Conservation (phyloP, 2,329 filamentous ascomycete genomes). For the Arthrobotrys musiformis region DNA sequence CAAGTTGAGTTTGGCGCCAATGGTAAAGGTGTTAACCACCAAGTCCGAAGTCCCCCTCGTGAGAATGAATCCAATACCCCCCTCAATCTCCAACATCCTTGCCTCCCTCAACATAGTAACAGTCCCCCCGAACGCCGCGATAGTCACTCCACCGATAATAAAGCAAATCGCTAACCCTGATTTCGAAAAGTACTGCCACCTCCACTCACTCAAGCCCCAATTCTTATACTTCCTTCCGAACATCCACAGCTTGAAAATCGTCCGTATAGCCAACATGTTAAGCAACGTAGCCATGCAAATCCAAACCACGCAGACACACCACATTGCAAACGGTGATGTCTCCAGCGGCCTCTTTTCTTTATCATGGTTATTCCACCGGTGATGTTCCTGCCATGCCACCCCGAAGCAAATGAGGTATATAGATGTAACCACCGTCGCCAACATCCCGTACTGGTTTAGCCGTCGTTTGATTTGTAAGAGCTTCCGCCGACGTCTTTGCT, state of each 20-base stretch:
- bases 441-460: constrained; percentile 15
- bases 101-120: constrained; percentile 22
- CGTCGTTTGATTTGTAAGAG: constrained; percentile 3
- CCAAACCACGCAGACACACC: constrained; percentile 31
- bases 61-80: neutral
- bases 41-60: neutral
- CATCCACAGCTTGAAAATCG: constrained; percentile 13
- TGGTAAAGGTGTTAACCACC: neutral
- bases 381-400: constrained; percentile 29
- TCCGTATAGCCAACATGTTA: constrained; percentile 17
- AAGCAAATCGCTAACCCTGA: neutral
- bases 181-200: constrained; percentile 26
- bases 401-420: constrained; percentile 31
- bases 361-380: constrained; percentile 16
- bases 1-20: neutral
- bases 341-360: neutral
- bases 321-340: constrained; percentile 17
- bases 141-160: neutral
- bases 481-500: neutral
- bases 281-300: neutral
- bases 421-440: neutral
- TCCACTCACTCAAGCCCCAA: neutral
- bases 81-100: constrained; percentile 20
- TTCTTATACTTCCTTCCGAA: constrained; percentile 23
- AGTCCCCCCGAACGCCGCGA: constrained; percentile 12